These are phyloP conservation scores for Capsicum baccatum DNA, from an alignment of 257 asterid genomes.

Conservation along the genomic window DNA sequence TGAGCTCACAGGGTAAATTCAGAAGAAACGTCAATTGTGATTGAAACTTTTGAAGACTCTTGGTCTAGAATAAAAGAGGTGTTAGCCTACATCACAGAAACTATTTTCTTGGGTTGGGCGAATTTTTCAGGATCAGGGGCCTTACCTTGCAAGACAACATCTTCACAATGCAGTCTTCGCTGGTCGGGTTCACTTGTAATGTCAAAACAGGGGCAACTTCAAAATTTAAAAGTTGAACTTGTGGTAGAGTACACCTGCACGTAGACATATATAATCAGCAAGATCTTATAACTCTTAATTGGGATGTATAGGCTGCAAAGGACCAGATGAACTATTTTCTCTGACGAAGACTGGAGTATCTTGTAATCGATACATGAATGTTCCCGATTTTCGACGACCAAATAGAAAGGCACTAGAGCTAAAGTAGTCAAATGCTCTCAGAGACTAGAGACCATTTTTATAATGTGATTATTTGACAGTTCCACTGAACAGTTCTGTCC, in stretches of 20 bases:
- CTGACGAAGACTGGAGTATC: neutral
- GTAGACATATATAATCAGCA: constrained; percentile 15
- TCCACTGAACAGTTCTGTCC: neutral
- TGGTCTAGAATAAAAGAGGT: neutral
- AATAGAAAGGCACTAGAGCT: neutral
- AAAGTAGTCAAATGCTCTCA: neutral
- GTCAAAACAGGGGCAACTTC: constrained; percentile 82
- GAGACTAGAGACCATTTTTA: neutral
- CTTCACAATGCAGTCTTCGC: constrained; percentile 66
- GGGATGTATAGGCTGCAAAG: neutral
- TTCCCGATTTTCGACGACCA: neutral
- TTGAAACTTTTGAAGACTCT: neutral
- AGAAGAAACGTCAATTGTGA: neutral
- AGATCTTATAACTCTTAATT: constrained; percentile 12
- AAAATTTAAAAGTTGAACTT: constrained; percentile 73
- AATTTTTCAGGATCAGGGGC: constrained; percentile 6
- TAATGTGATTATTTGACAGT: neutral
- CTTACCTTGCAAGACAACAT: constrained; percentile 86
- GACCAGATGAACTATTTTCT: neutral
- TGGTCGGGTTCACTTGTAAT: constrained; percentile 65
- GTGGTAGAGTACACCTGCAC: constrained; percentile 82
- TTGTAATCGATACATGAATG: neutral
- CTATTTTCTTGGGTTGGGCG: neutral
- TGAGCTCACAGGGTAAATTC: no score
- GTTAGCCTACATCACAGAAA: neutral